phyloP scores from a whole-genome alignment of 345 rosid species.

The Populus euphratica region DNA sequence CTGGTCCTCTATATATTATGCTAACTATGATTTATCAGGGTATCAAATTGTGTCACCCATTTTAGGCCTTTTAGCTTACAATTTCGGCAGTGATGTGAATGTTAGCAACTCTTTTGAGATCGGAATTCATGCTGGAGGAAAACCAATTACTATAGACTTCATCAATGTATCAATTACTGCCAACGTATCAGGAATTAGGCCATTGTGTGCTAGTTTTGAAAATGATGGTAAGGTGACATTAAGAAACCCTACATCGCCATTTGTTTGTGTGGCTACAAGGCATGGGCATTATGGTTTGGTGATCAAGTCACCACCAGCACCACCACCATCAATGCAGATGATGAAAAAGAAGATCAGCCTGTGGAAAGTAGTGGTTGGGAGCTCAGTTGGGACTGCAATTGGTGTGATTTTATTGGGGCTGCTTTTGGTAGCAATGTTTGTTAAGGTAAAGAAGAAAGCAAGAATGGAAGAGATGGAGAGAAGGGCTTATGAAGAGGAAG shows the following conservation, averaged over 20 bases:
- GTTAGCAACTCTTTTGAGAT: constrained; percentile 54
- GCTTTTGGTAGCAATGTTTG: constrained; percentile 63
- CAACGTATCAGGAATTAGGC: constrained; percentile 33
- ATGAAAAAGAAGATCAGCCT: constrained; percentile 42
- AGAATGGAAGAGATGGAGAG: constrained; percentile 78
- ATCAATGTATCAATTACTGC: constrained; percentile 22
- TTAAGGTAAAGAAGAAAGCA: constrained; percentile 69
- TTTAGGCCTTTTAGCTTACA: constrained; percentile 76
- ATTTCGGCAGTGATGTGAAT: constrained; percentile 37
- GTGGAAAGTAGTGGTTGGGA: constrained; percentile 81
- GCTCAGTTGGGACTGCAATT: constrained; percentile 64
- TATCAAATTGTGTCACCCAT: constrained; percentile 75
- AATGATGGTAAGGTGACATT: constrained; percentile 57
- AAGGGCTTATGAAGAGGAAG: constrained; percentile 93
- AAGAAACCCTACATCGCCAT: constrained; percentile 40
- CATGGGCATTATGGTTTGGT: constrained; percentile 88
- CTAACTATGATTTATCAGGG: constrained; percentile 73
- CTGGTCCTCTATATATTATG: constrained; percentile 70
- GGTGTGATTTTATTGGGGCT: constrained; percentile 62
- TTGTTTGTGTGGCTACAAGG: constrained; percentile 51
- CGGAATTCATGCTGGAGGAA: constrained; percentile 41
- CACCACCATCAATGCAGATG: constrained; percentile 2
- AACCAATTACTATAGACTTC: constrained; percentile 66
- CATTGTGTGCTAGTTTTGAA: constrained; percentile 69
- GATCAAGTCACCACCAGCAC: constrained; percentile 32